phyloP scores from a whole-genome alignment of 2,329 filamentous ascomycete genomes.

The Akanthomyces dipterigenus region DNA sequence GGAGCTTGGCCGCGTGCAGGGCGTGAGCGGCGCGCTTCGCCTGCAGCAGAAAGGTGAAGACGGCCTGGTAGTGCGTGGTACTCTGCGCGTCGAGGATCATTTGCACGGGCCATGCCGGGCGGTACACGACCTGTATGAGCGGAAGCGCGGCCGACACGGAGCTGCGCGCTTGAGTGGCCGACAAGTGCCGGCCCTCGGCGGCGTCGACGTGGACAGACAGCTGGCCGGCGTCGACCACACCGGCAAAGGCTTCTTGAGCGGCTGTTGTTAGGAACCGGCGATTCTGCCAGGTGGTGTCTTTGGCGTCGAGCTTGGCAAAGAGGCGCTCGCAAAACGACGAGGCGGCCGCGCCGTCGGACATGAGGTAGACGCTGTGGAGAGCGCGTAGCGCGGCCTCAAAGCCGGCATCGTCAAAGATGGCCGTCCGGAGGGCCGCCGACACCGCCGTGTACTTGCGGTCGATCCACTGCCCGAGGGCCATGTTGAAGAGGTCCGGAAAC shows the following conservation, averaged over 20 bases:
- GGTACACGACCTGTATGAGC: constrained; percentile 59
- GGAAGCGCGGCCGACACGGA: constrained; percentile 54
- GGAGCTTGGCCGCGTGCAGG: constrained; percentile 50
- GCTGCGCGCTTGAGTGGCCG: constrained; percentile 41
- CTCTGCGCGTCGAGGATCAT: constrained; percentile 67
- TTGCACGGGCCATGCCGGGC: constrained; percentile 57
- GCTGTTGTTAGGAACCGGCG: constrained; percentile 73
- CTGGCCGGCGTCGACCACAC: constrained; percentile 51
- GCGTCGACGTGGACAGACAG: constrained; percentile 50
- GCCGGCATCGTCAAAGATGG: constrained; percentile 63
- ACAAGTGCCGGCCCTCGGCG: constrained; percentile 31
- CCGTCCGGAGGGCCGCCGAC: constrained; percentile 56
- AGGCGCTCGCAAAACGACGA: constrained; percentile 60
- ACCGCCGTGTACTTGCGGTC: constrained; percentile 65
- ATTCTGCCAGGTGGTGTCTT: constrained; percentile 64
- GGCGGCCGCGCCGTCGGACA: constrained; percentile 63
- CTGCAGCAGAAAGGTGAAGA: constrained; percentile 74
- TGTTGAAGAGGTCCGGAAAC: constrained; percentile 68
- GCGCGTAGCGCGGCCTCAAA: constrained; percentile 59
- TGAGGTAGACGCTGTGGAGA: constrained; percentile 68
- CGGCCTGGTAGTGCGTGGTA: constrained; percentile 59
- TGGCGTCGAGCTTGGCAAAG: constrained; percentile 66
- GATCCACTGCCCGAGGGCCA: constrained; percentile 70
- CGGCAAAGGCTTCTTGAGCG: constrained; percentile 63
- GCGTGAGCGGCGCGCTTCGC: constrained; percentile 62